These are phyloP conservation scores for Fraxinus platypoda DNA, from an alignment of 305 asterid species.

Conservation along the genomic window DNA sequence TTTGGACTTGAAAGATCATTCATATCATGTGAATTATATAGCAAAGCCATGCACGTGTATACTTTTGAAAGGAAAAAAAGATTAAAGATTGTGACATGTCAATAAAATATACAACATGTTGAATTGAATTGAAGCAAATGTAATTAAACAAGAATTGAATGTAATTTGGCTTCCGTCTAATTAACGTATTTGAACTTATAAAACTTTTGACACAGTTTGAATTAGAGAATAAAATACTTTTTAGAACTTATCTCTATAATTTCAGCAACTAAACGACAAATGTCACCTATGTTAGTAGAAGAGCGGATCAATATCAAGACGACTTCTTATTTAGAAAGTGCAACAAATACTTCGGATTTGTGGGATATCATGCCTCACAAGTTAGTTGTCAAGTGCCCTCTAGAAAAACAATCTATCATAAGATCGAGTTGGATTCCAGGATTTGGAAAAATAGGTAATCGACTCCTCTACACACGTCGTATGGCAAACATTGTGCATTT, in stretches of 20 bases:
- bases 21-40: background rate
- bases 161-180: background rate
- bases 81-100: background rate
- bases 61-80: background rate
- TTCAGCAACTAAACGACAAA: background rate
- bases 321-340: background rate
- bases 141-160: background rate
- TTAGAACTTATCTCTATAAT: too few relatives aligned
- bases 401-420: background rate
- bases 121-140: background rate
- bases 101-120: background rate
- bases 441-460: background rate
- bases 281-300: background rate
- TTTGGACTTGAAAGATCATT: background rate
- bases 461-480: background rate
- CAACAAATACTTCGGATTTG: background rate
- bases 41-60: background rate
- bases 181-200: background rate
- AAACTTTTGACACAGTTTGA: background rate
- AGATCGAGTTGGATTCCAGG: background rate
- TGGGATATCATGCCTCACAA: background rate
- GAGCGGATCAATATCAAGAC: background rate
- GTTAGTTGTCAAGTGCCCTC: background rate
- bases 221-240: background rate
- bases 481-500: slow-evolving; percentile 20